Percentiles rank a stretch among this genome's conserved stretches.
These are phyloP conservation scores for Cordyceps farinosa DNA, from an alignment of 2,329 filamentous ascomycete genomes.

Conservation along the genomic window DNA sequence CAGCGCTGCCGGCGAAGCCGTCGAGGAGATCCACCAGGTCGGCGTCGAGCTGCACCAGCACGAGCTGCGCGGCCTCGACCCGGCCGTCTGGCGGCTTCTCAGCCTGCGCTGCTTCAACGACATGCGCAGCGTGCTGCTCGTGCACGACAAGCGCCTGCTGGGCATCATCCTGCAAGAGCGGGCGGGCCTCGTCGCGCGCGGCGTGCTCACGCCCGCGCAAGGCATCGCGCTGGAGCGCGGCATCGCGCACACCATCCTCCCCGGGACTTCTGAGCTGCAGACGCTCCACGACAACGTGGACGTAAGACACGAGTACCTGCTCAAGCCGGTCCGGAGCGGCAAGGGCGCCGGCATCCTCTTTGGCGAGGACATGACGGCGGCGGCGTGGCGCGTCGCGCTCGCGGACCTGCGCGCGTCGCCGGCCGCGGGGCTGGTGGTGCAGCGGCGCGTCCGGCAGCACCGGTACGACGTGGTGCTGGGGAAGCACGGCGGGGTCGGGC, in stretches of 20 bases:
- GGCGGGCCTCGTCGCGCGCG: constrained; percentile 23
- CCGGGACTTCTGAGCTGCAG: constrained; percentile 27
- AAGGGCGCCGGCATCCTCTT: constrained; percentile 40
- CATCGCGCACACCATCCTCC: constrained; percentile 34
- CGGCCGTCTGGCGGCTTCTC: constrained; percentile 33
- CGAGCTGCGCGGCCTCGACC: constrained; percentile 31
- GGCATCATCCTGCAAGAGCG: constrained; percentile 37
- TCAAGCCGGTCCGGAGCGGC: constrained; percentile 38
- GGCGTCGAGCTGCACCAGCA: constrained; percentile 38
- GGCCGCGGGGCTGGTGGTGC: constrained; percentile 27
- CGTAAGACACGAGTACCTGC: constrained; percentile 29
- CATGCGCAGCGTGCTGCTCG: constrained; percentile 37
- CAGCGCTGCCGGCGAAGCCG: constrained; percentile 24
- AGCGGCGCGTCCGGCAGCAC: constrained; percentile 29
- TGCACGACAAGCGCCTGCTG: constrained; percentile 43
- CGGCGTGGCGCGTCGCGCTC: constrained; percentile 19
- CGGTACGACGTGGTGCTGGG: constrained; percentile 33
- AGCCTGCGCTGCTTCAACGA: constrained; percentile 39
- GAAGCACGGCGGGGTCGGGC: constrained; percentile 23
- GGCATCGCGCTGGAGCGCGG: constrained; percentile 26
- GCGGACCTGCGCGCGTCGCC: constrained; percentile 18
- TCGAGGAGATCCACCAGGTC: constrained; percentile 36
- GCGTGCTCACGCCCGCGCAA: constrained; percentile 28
- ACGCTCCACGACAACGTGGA: constrained; percentile 21
- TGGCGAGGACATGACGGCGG: constrained; percentile 31